Percentiles rank a stretch among this genome's conserved stretches.
These are phyloP conservation scores for Talaromyces sp. DNA, from an alignment of 2,329 filamentous ascomycete genomes.

Conservation along the genomic window DNA sequence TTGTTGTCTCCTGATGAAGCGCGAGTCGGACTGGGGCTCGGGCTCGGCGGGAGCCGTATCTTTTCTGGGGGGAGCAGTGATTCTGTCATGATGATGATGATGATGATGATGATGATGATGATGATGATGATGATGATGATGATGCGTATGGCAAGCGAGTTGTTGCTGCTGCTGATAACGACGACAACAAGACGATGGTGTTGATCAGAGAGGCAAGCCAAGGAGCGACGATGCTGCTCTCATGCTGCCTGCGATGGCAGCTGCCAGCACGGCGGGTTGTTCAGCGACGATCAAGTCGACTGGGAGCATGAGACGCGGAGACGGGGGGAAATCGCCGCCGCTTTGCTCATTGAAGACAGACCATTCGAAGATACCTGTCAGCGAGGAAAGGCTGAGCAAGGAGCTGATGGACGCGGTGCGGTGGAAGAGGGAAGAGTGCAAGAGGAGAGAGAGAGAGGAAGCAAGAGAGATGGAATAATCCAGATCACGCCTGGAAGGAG, in stretches of 20 bases:
- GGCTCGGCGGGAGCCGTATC: slow-evolving; percentile 9
- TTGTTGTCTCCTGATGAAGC: neutral
- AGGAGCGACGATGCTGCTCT: neutral
- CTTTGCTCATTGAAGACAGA: neutral
- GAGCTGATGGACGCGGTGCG: neutral
- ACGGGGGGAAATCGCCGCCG: neutral
- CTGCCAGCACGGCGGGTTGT: neutral
- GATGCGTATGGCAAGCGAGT: neutral
- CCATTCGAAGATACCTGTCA: neutral
- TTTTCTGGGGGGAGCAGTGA: slow-evolving; percentile 7
- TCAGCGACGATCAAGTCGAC: neutral
- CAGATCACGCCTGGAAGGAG: neutral
- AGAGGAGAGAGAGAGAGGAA: neutral
- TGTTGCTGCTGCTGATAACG: neutral
- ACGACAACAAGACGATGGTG: neutral
- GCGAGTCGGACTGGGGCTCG: slow-evolving; percentile 6
- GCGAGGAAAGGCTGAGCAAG: neutral
- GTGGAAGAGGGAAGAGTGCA: neutral
- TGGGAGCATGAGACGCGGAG: neutral
- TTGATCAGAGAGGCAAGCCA: neutral
- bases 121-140: slow-evolving; percentile 9
- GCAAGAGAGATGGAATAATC: neutral
- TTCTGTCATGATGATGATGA: slow-evolving; percentile 10
- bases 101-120: slow-evolving; percentile 10
- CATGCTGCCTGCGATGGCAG: neutral